Evolutionary conservation across 1,284 basidiomycete species (phyloP).

Genomic region (Leccinum brunneo-olivaceum): DNA sequence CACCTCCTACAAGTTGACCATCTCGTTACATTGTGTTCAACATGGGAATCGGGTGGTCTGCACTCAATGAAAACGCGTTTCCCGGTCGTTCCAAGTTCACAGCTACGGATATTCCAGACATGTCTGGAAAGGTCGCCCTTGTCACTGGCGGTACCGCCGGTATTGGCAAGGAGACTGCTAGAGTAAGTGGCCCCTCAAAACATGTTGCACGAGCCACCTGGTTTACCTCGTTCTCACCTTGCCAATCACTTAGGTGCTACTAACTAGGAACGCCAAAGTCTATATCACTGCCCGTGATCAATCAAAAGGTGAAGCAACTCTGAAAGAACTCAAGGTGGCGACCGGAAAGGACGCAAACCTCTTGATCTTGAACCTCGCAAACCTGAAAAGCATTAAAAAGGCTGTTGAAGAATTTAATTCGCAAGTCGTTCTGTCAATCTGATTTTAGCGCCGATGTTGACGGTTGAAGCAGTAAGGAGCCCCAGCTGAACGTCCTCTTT

Average conservation of each 20-base stretch:
- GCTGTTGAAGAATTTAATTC: slow-evolving; percentile 42
- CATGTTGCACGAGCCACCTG: no score
- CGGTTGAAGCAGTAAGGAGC: slow-evolving; percentile 35
- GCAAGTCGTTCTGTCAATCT: slow-evolving; percentile 2
- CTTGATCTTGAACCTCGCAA: slow-evolving; percentile 54
- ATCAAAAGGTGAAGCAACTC: slow-evolving; percentile 43
- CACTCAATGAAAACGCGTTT: slow-evolving; percentile 4
- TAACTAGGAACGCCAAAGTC: slow-evolving; percentile 57
- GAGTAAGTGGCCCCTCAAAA: slow-evolving; percentile 10
- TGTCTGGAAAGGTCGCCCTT: slow-evolving; percentile 39
- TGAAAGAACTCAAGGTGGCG: slow-evolving; percentile 40
- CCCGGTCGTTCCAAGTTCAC: slow-evolving; percentile 29
- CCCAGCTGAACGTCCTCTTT: slow-evolving; percentile 43
- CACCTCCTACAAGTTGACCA: no score
- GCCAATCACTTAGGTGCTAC: slow-evolving; percentile 30
- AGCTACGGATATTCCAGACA: slow-evolving; percentile 44
- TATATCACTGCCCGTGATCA: slow-evolving; percentile 53
- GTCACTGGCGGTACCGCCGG: slow-evolving; percentile 38
- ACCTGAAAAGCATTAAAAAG: slow-evolving; percentile 47
- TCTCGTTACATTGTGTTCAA: background rate
- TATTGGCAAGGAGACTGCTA: slow-evolving; percentile 39
- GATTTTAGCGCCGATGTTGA: background rate
- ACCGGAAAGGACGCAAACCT: slow-evolving; percentile 46
- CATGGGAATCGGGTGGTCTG: background rate
- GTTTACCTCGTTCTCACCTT: no score